Base-by-base conservation (phyloP, 331 rosid species). In the Pyracantha coccinea region DNA sequence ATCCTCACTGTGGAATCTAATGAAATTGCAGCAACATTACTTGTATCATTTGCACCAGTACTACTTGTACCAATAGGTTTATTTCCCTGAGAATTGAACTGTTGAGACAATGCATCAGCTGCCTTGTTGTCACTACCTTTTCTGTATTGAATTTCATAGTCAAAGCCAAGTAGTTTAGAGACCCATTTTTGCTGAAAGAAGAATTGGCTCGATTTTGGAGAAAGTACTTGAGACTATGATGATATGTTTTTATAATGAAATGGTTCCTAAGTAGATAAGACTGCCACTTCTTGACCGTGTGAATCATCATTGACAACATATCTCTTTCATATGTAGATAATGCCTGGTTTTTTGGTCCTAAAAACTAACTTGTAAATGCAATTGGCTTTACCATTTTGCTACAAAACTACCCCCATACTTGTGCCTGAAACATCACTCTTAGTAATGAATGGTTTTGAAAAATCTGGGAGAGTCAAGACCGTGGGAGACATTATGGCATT, bases 11-110 rank as follows among this genome's bases (percentile, higher is more conserved):
- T 1, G 41, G 41, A 35, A 35, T 35, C 41, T 2, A 4, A 14
- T 4, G 6, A 44, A 44, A 0, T 4, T 11, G 6, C 0, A 4
- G 17, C 0, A 4, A 4, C 6, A 44, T 2, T 12, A 13, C 2
- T 12, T 4, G 16, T 4, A 0, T 1, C 17, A 44, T 4, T 12
- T 4, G 2, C 17, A 13, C 0, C 6, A 4, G 2, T 4, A 13
- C 0, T 44, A 14, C 2, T 44, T 44, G 10, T 1, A 17, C 1
- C 1, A 52, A 1, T 17, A 6, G 6, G 41, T 35, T 35, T 35
- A 35, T 35, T 35, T 35, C 41, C 3, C 17, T 44, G 17, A 13
- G 3, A 35, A 35, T 2, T 35, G 5, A 44, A n/a, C 21, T 20
- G 4, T 20, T 12, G 1, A 14, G 54, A 72, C 0, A 72, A 16